Evolutionary conservation across 805 yeast species (phyloP), one percentile per base, ranked within the genome.

Genomic region (Yamadazyma phyllophila): DNA sequence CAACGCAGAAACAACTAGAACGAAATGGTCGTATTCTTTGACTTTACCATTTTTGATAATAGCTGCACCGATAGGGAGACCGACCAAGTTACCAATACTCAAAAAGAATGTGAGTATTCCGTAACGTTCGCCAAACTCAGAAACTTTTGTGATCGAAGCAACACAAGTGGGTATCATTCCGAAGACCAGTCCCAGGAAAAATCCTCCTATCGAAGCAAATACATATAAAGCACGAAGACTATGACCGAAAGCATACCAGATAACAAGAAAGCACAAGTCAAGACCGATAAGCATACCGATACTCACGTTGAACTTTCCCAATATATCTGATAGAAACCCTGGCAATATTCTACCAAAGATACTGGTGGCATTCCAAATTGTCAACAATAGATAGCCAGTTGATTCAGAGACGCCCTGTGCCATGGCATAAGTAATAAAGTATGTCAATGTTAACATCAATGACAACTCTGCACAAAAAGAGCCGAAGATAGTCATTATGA

Each of bases 381-480:
- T 77, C 33, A 79, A 55, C 48, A 77, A 59, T 17, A 69, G 52
- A 49, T 73, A 74, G 6, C 78, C 66, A 29, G 63, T 54, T 0
- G 78, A 67, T 44, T 74, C 75, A 1, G 67, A 49, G 51, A 66
- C 67, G 0, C 83, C 83, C 27, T 70, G 72, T 15, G 72, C 63
- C 7, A 78, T 66, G 0, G 83, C 84, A 53, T 80, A 83, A 1
- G 83, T 70, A 1, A 83, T 73, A 44, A 79, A 69, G 57, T 80
- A 83, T 1, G 85, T 80, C 33, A 76, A 52, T 1, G 76, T 71
- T 35, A 77, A 61, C 47, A 82, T 69, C 20, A 81, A 63, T 0
- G 82, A 73, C 53, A 81, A 70, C 54, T 83, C 88, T 37, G 63
- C 57, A 44, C 69, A 59, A 47, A 73, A 72, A 1, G 63, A 68